Percentiles rank a stretch among this genome's conserved stretches.
Evolutionary conservation across 352 stramenopile genomes (phyloP).

Genomic region (Globisporangium splendens): DNA sequence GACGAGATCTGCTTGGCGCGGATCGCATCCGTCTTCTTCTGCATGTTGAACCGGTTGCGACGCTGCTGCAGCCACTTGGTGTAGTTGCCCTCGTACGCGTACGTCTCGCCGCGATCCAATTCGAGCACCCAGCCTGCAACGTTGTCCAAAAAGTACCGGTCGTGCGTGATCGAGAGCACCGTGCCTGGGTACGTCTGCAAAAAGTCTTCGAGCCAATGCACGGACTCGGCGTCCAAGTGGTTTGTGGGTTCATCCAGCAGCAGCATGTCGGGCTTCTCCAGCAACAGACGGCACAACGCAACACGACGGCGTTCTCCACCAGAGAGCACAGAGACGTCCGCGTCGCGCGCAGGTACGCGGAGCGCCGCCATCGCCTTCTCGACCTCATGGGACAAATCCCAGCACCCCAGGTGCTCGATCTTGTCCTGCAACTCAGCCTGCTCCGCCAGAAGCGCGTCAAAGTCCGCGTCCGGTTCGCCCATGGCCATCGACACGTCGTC

Average conservation of each 20-base stretch:
- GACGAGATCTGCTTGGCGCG: slow-evolving; percentile 89
- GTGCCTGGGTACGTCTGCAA: slow-evolving; percentile 95
- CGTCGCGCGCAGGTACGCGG: slow-evolving; percentile 62
- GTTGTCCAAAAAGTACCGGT: slow-evolving; percentile 99
- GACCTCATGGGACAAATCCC: slow-evolving; percentile 78
- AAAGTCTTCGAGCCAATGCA: slow-evolving; percentile 98
- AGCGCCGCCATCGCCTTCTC: slow-evolving; percentile 82
- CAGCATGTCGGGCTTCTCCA: slow-evolving; percentile 96
- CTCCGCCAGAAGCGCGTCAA: slow-evolving; percentile 81
- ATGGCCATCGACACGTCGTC: slow-evolving; percentile 87
- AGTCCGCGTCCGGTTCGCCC: slow-evolving; percentile 88
- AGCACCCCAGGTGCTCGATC: slow-evolving; percentile 85
- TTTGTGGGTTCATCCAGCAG: slow-evolving; percentile 98
- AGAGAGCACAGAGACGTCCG: slow-evolving; percentile 80
- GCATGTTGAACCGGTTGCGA: slow-evolving; percentile 91
- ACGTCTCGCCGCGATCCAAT: slow-evolving; percentile 95
- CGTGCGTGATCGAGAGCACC: slow-evolving; percentile 98
- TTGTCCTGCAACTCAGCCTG: slow-evolving; percentile 84
- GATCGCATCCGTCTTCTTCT: slow-evolving; percentile 91
- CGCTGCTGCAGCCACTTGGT: slow-evolving; percentile 95
- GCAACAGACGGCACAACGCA: slow-evolving; percentile 91
- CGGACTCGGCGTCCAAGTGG: slow-evolving; percentile 96
- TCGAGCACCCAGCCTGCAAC: slow-evolving; percentile 97
- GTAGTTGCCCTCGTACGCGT: slow-evolving; percentile 98
- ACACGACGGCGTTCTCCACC: slow-evolving; percentile 94